Evolutionary conservation across 2,329 filamentous ascomycete species (phyloP), one percentile per base, ranked within the genome.

Genomic region (Bipolaris bicolor): DNA sequence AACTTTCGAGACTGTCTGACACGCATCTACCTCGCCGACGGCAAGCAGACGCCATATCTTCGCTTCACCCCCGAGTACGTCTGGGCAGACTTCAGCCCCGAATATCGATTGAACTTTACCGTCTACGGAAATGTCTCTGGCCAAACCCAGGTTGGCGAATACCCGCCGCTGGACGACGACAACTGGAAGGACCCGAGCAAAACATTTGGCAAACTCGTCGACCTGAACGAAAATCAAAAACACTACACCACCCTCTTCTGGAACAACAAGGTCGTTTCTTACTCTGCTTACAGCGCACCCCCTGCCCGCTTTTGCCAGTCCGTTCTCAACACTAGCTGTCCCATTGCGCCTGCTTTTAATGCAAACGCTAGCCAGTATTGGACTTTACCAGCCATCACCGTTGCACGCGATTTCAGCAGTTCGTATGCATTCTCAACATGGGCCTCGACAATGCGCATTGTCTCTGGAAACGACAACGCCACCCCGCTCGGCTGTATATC

Each of bases 41-140:
- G 83, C 44, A 78, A 79, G 55, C 69, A 82, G 7, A 85, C 89
- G 13, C 76, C 80, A 34, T 84, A 84, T 60, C 83, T 98, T 31
- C 92, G 97, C 79, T 97, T 94, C 80, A 82, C 87, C 11, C 93
- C 95, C 2, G 76, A 88, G 34, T 87, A 85, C 65, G 85, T 95
- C 55, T 87, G 90, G 68, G 94, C 91, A 55, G 78, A 80, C 18
- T 96, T 96, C 13, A 79, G 84, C 61, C 74, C 84, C 4, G 82
- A 79, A 49, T 86, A 93, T 71, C 85, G 83, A 39, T 82, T 99
- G 47, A 87, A 85, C 61, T 80, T 97, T 53, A 95, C 88, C 1
- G 84, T 97, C 45, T 98, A 92, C 80, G 94, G 93, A 49, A 97
- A 98, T 76, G 92, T 98, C 29, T 90, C 89, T 7, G 95, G 95